These are phyloP conservation scores for Solanum ossicruentum DNA, from an alignment of 257 asterid genomes.

Conservation along the genomic window DNA sequence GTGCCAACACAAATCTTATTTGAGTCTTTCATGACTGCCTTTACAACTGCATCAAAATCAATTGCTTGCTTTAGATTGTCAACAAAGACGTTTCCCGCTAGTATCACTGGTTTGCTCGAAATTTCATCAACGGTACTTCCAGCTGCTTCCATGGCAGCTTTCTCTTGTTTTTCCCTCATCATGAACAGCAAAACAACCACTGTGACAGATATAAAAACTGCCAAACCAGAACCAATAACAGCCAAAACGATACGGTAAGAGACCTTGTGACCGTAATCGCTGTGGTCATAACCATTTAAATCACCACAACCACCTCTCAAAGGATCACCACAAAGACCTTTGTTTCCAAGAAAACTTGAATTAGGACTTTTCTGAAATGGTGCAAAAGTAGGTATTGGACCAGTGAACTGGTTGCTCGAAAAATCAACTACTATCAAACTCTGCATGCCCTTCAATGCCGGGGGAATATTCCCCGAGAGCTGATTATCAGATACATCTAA, in stretches of 20 bases:
- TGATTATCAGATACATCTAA: constrained; percentile 77
- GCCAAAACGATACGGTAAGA: constrained; percentile 70
- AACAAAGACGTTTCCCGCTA: constrained; percentile 71
- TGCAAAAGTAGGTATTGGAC: constrained; percentile 62
- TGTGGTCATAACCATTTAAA: constrained; percentile 18
- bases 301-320: constrained; percentile 50
- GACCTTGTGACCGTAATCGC: constrained; percentile 59
- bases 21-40: constrained; percentile 65
- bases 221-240: constrained; percentile 86
- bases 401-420: constrained; percentile 64
- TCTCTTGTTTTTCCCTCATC: constrained; percentile 91
- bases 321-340: constrained; percentile 88
- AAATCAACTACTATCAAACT: constrained; percentile 90
- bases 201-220: constrained; percentile 67
- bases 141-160: constrained; percentile 34
- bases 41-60: constrained; percentile 73
- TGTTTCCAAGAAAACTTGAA: constrained; percentile 71
- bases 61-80: constrained; percentile 82
- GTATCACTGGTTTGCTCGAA: constrained; percentile 39
- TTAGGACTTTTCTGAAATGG: constrained; percentile 87
- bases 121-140: constrained; percentile 23
- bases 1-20: constrained; percentile 65
- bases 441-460: constrained; percentile 66
- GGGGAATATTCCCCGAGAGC: constrained; percentile 70
- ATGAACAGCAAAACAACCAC: constrained; percentile 68